Evolutionary conservation across 2,329 filamentous ascomycete genomes (phyloP).

Genomic region (Cladosporium oxysporum): DNA sequence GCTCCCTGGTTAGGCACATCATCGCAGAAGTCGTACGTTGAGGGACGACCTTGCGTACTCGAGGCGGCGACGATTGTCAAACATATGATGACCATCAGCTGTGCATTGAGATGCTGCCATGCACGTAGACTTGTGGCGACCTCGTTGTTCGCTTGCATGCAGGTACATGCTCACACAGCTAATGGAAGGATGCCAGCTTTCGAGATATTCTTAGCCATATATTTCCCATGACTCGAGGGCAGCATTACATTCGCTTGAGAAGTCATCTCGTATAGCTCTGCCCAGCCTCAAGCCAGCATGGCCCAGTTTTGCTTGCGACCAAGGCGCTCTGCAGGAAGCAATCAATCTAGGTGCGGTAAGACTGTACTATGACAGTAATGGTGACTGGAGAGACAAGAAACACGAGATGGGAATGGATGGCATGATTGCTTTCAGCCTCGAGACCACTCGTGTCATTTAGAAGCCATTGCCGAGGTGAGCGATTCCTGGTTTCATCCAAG

Average conservation of each 20-base stretch:
- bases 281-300: not conserved
- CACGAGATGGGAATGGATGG: not conserved
- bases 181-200: not conserved
- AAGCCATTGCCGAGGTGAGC: not conserved
- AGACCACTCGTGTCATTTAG: not conserved
- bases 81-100: not conserved
- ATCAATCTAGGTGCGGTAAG: not conserved
- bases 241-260: not conserved
- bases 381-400: not conserved
- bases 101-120: not conserved
- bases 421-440: not conserved
- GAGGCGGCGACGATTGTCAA: too few species aligned
- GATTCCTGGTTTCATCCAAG: not conserved
- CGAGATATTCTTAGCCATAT: not conserved
- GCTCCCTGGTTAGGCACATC: not conserved
- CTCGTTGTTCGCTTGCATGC: not conserved
- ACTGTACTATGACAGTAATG: not conserved
- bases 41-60: too few species aligned
- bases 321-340: not conserved
- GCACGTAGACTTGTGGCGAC: not conserved
- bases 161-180: not conserved
- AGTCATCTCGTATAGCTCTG: not conserved
- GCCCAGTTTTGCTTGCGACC: not conserved
- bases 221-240: not conserved
- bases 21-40: too few species aligned